Evolutionary conservation across 2,329 filamentous ascomycete genomes (phyloP), one percentile per base, ranked within the genome.

Genomic region (Aureobasidium uvarum): DNA sequence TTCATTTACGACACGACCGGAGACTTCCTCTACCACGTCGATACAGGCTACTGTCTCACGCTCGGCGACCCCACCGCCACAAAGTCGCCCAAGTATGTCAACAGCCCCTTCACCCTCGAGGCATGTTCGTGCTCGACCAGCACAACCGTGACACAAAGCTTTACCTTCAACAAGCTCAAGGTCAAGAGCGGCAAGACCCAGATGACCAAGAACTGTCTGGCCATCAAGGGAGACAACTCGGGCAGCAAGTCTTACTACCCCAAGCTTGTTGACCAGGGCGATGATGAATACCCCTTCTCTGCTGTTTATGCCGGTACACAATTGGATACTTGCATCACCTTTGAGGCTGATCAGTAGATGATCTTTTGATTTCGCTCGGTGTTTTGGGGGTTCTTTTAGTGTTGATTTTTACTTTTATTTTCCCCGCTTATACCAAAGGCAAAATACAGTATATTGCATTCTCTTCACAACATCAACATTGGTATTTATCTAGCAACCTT

Each of bases 291-390:
- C 20, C 59, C 59, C 7, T 62, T 62, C 43, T 62, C 59, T 7
- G 59, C 46, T 25, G 36, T 52, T 25, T 62, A 51, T 45, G 59
- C 59, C 20, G 59, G 28, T 2, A 52, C 36, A 0, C 31, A 51
- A 36, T n/a, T 62, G 13, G 36, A 62, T 51, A 48, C 59, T 62
- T 62, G 59, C 11, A 52, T 62, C n/a, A 52, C 45, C 11, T 62
- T 62, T 18, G 59, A 48, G 43, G 59, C 4, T n/a, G n/a, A 36
- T 36, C 33, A 50, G 46, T 51, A 51, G 25, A 33, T 31, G 28
- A 13, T 16, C 3, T 51, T 51, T 43, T 31, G 28, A 31, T 31
- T 31, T 3, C 6, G 28, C 28, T 31, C 6, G 28, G 28, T 31
- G 28, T 31, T 31, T 31, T 6, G 28, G 28, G 16, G 14, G 4